These are phyloP conservation scores for Scheffersomyces segobiensis DNA, from an alignment of 1,139 yeast genomes.

Conservation along the genomic window DNA sequence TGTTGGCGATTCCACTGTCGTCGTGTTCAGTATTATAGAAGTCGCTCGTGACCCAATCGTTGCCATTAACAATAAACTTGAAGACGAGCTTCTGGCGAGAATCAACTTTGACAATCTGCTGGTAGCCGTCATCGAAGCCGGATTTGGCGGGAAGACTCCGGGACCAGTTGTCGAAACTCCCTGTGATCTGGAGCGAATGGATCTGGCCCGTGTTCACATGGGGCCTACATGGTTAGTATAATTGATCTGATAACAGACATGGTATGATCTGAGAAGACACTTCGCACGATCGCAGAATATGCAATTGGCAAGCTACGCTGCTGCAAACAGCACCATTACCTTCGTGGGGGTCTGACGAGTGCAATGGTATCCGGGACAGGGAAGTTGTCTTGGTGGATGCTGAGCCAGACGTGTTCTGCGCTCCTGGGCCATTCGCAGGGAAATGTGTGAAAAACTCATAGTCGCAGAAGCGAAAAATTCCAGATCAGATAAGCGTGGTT, in stretches of 20 bases:
- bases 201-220: constrained; percentile 2
- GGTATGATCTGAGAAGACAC: neutral
- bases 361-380: neutral
- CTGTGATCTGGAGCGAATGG: constrained; percentile 38
- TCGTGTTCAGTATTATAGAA: constrained; percentile 30
- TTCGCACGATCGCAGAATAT: neutral
- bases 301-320: neutral
- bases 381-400: neutral
- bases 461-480: constrained; percentile 10
- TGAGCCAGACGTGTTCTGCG: neutral
- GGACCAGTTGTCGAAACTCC: constrained; percentile 45
- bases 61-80: constrained; percentile 39
- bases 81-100: constrained; percentile 22
- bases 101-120: constrained; percentile 12
- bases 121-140: constrained; percentile 17
- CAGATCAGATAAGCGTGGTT: constrained; percentile 20
- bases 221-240: constrained; percentile 8
- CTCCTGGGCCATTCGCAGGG: neutral
- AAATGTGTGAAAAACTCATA: neutral
- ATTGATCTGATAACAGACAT: neutral
- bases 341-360: neutral
- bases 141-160: constrained; percentile 15
- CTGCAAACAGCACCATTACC: neutral
- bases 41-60: constrained; percentile 32
- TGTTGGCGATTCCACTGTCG: constrained; percentile 40